phyloP scores from a whole-genome alignment of 2,329 filamentous ascomycete species.

The Aspergillus unguis region DNA sequence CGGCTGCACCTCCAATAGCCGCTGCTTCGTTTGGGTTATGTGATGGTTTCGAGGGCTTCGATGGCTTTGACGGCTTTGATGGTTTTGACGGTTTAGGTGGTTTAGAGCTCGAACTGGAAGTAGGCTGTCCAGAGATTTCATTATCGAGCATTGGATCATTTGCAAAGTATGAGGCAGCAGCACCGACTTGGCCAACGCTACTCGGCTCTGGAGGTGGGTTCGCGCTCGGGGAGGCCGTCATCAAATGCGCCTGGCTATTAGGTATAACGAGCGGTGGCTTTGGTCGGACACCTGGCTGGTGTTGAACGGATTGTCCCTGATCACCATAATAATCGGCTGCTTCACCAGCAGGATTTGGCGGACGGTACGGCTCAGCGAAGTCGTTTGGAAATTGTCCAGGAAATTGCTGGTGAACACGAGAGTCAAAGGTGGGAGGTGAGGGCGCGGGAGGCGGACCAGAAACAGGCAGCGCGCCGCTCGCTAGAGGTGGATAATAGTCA shows the following conservation, averaged over 20 bases:
- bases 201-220: slow-evolving; percentile 60
- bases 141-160: slow-evolving; percentile 22
- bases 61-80: slow-evolving; percentile 26
- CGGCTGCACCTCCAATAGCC: slow-evolving; percentile 27
- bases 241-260: slow-evolving; percentile 55
- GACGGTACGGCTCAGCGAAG: slow-evolving; percentile 46
- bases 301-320: slow-evolving; percentile 57
- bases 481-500: slow-evolving; percentile 21
- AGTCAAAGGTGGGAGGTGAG: slow-evolving; percentile 32
- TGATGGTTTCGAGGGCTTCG: slow-evolving; percentile 17
- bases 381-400: slow-evolving; percentile 54
- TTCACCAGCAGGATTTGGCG: slow-evolving; percentile 49
- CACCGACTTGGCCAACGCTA: slow-evolving; percentile 40
- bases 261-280: slow-evolving; percentile 52
- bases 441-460: slow-evolving; percentile 24
- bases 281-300: slow-evolving; percentile 59
- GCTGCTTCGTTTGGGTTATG: slow-evolving; percentile 29
- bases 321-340: slow-evolving; percentile 63
- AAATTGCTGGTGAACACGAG: slow-evolving; percentile 56
- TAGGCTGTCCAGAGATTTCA: slow-evolving; percentile 13
- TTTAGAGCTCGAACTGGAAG: slow-evolving; percentile 18
- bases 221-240: slow-evolving; percentile 49
- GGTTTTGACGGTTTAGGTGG: slow-evolving; percentile 28
- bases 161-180: slow-evolving; percentile 58
- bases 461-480: slow-evolving; percentile 19